Percentiles rank a stretch among this genome's conserved stretches.
phyloP scores from a whole-genome alignment of 2,329 filamentous ascomycete genomes.

The Bretziella fagacearum region DNA sequence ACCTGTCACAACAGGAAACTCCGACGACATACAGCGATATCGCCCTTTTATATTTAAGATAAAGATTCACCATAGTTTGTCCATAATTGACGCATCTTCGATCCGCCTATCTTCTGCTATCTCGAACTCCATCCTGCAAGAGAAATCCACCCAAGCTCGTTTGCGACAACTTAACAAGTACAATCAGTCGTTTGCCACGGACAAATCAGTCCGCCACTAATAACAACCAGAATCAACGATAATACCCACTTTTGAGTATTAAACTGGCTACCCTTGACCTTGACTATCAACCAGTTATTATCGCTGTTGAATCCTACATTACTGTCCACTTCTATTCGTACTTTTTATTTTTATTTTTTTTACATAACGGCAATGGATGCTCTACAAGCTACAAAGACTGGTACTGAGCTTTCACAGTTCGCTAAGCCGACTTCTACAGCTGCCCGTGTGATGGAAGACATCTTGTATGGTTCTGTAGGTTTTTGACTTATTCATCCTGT shows the following conservation, averaged over 20 bases:
- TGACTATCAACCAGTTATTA: background rate
- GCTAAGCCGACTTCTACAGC: constrained; percentile 25
- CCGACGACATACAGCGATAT: no score
- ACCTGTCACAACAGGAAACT: no score
- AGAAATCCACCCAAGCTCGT: no score
- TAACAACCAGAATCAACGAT: no score
- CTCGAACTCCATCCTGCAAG: no score
- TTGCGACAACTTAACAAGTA: no score
- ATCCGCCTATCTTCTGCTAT: no score
- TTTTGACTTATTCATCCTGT: background rate
- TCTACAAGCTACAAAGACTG: background rate
- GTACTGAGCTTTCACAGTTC: background rate
- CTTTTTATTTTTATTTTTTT: background rate
- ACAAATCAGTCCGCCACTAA: no score
- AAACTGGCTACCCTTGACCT: background rate
- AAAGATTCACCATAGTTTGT: no score
- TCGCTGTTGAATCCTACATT: background rate
- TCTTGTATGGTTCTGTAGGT: constrained; percentile 71
- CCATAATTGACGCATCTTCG: no score
- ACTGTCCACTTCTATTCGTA: background rate
- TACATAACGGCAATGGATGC: constrained; percentile 11
- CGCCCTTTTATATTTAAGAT: no score
- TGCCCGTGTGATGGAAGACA: constrained; percentile 46
- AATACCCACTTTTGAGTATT: constrained; percentile 1
- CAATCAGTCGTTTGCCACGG: no score